phyloP scores from a whole-genome alignment of 2,329 filamentous ascomycete species.

The Claviceps paspali region DNA sequence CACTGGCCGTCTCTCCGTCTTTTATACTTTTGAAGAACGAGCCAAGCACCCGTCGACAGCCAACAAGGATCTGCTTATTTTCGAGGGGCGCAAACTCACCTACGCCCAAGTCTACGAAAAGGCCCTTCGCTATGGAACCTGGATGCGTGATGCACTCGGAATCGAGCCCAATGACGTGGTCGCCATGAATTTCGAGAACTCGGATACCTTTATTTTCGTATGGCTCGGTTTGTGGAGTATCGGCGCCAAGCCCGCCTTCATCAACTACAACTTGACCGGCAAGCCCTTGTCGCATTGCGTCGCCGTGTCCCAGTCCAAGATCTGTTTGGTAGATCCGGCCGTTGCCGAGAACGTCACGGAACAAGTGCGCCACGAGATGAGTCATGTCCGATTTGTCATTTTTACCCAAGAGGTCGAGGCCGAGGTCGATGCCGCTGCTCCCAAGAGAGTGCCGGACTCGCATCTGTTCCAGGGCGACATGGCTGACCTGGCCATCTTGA shows the following conservation, averaged over 20 bases:
- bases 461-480: conserved; percentile 33
- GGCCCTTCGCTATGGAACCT: conserved; percentile 57
- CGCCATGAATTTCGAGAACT: conserved; percentile 70
- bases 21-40: conserved; percentile 58
- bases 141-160: conserved; percentile 49
- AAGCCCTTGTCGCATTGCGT: conserved; percentile 62
- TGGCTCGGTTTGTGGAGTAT: conserved; percentile 70
- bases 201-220: conserved; percentile 60
- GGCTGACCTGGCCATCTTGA: conserved; percentile 52
- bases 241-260: conserved; percentile 68
- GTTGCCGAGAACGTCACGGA: conserved; percentile 41
- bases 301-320: conserved; percentile 45
- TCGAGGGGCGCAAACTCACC: conserved; percentile 53
- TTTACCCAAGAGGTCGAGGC: conserved; percentile 43
- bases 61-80: conserved; percentile 47
- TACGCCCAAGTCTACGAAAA: conserved; percentile 62
- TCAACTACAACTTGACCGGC: conserved; percentile 72
- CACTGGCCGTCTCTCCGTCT: conserved; percentile 50
- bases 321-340: conserved; percentile 54
- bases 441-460: conserved; percentile 42
- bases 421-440: conserved; percentile 34
- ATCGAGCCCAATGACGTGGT: conserved; percentile 62
- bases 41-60: conserved; percentile 38
- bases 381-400: conserved; percentile 41
- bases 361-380: conserved; percentile 35